phyloP scores from a whole-genome alignment of 2,329 filamentous ascomycete species.

The Penicillium sp. region DNA sequence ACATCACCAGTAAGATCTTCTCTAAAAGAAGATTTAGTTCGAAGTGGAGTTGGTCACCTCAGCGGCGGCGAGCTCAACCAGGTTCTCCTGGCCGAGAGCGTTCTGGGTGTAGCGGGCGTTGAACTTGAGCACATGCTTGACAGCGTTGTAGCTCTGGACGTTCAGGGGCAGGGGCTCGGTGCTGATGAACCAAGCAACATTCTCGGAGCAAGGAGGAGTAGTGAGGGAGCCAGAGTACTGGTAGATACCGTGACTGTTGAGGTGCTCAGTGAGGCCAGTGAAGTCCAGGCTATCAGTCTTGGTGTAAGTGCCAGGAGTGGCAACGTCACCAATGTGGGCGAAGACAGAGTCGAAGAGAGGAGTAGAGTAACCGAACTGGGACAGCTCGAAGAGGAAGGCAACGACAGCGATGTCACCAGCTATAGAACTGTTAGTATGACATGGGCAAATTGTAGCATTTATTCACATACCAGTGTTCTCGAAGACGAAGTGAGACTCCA shows the following conservation, averaged over 20 bases:
- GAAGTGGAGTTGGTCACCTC: conserved; percentile 8
- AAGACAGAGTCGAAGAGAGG: conserved; percentile 52
- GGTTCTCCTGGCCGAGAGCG: conserved; percentile 46
- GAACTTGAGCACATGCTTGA: conserved; percentile 57
- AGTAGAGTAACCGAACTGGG: conserved; percentile 36
- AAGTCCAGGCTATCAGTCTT: conserved; percentile 46
- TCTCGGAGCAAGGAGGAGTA: conserved; percentile 62
- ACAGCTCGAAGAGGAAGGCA: conserved; percentile 45
- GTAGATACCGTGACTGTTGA: conserved; percentile 45
- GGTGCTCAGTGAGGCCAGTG: conserved; percentile 37
- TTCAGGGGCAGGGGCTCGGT: conserved; percentile 50
- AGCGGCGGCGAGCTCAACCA: conserved; percentile 33
- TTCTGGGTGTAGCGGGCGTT: conserved; percentile 59
- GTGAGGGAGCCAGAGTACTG: conserved; percentile 62
- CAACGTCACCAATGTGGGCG: conserved; percentile 42
- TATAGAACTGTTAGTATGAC: background rate
- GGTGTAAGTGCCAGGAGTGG: conserved; percentile 40
- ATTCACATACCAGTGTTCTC: conserved; percentile 43
- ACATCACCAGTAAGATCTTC: background rate
- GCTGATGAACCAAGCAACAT: conserved; percentile 46
- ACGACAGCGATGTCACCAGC: conserved; percentile 39
- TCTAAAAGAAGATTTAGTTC: background rate
- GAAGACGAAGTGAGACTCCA: conserved; percentile 64
- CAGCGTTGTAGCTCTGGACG: conserved; percentile 51
- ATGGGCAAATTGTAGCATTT: background rate